Base-by-base conservation (phyloP, 129 eudicot genomes). In the Centaurea solstitialis region DNA sequence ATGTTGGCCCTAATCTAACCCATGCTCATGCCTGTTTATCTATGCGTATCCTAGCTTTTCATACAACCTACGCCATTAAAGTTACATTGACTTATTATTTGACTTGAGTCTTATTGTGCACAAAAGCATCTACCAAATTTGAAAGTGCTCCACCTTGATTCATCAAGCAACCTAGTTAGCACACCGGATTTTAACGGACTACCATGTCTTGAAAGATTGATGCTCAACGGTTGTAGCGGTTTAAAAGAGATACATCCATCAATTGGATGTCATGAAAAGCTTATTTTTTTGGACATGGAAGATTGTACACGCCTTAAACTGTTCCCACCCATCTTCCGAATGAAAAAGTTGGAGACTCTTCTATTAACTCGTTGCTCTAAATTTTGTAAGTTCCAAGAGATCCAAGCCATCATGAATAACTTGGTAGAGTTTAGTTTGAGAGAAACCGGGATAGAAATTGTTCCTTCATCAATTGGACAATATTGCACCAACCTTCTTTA, bases 111-210 rank as follows among this genome's bases (percentile, higher is more conserved):
- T 2, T 45, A 11, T 45, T 45, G 64, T 15, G n/a, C 7, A 53
- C 64, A 15, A 53, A 20, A 53, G 64, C 64, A 53, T 53, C 64
- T 53, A 53, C 64, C 64, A 5, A 53, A 53, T 53, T 53, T 53
- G 20, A 53, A 53, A n/a, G 21, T 53, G 64, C 64, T 53, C 8
- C 8, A 53, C 7, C 21, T 53, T 20, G 4, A 6, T 5, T 3
- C 1, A 41, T 80, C 84, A 2, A 0, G 3, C 15, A 62, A 38
- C 7, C 72, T 79, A 35, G 61, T 23, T 23, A 79, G 15, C 9
- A 53, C 53, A 6, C 76, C 82, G 0, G 70, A 79, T 11, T 79
- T 79, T 69, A 28, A 74, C 7, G 47, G 68, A 20, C 28, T 69
- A 1, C 64, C 38, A 45, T 22, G 21, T 17, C 76, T 79, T 69